A percentile compares a stretch with the other conserved stretches of the same genome.
phyloP scores from a whole-genome alignment of 805 yeast genomes.

The Candida schatavii region DNA sequence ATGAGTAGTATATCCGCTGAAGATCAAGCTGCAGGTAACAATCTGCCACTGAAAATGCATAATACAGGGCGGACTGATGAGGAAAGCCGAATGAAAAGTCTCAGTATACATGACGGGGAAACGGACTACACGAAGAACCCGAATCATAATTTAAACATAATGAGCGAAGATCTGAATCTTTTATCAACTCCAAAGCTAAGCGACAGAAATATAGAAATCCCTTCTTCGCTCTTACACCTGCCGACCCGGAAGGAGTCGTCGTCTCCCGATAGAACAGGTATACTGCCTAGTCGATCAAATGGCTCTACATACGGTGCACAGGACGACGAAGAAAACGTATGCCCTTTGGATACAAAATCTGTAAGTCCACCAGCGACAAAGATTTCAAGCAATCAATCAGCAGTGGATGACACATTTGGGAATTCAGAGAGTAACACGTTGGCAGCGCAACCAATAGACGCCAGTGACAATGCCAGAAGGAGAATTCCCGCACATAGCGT shows the following conservation, averaged over 20 bases:
- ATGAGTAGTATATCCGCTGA: slow-evolving; percentile 16
- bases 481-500: slow-evolving; percentile 5
- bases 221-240: background rate
- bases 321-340: background rate
- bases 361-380: background rate
- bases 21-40: slow-evolving; percentile 13
- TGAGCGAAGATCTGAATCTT: background rate
- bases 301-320: background rate
- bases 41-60: background rate
- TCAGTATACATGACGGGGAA: background rate
- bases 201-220: too few species aligned
- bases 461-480: background rate
- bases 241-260: background rate
- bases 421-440: background rate
- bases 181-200: background rate
- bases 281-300: background rate
- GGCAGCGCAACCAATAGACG: background rate
- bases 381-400: too few species aligned
- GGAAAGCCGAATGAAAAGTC: background rate
- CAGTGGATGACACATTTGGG: too few species aligned
- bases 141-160: background rate
- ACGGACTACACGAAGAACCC: background rate
- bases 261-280: too few species aligned
- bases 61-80: background rate
- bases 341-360: slow-evolving; percentile 1